Evolutionary conservation across 306 rosid species (phyloP).

Genomic region (Lotus japonicus): DNA sequence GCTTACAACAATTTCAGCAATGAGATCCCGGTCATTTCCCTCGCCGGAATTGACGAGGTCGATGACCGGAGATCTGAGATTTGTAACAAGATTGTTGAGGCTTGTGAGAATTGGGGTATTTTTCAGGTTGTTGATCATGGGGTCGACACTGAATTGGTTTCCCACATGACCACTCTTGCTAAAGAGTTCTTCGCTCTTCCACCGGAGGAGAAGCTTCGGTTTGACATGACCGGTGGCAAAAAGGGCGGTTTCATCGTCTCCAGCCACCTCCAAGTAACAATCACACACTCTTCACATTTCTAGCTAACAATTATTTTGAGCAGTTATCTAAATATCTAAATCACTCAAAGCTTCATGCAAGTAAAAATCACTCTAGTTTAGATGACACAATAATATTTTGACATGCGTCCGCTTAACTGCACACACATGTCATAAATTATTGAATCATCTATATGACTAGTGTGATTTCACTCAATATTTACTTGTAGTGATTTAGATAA

Average conservation of each 20-base stretch:
- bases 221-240: conserved; percentile 88
- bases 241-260: conserved; percentile 93
- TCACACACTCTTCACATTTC: neutral
- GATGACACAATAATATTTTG: too few relatives aligned
- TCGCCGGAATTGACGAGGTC: conserved; percentile 53
- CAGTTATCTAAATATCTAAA: too few relatives aligned
- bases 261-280: conserved; percentile 73
- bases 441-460: too few relatives aligned
- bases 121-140: conserved; percentile 89
- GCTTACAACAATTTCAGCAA: conserved; percentile 71
- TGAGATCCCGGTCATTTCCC: conserved; percentile 75
- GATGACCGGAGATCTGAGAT: conserved; percentile 43
- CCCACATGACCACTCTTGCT: conserved; percentile 62
- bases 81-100: conserved; percentile 55
- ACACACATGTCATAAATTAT: too few relatives aligned
- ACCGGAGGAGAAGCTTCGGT: conserved; percentile 74
- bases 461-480: too few relatives aligned
- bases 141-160: conserved; percentile 39
- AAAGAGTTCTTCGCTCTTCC: conserved; percentile 64
- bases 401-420: too few relatives aligned
- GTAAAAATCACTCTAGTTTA: too few relatives aligned
- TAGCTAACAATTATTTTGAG: neutral
- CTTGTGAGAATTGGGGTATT: conserved; percentile 88
- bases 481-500: too few relatives aligned
- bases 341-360: too few relatives aligned